Conservation (phyloP, 495 filamentous ascomycete genomes). For the Thermochaetoides thermophila region DNA sequence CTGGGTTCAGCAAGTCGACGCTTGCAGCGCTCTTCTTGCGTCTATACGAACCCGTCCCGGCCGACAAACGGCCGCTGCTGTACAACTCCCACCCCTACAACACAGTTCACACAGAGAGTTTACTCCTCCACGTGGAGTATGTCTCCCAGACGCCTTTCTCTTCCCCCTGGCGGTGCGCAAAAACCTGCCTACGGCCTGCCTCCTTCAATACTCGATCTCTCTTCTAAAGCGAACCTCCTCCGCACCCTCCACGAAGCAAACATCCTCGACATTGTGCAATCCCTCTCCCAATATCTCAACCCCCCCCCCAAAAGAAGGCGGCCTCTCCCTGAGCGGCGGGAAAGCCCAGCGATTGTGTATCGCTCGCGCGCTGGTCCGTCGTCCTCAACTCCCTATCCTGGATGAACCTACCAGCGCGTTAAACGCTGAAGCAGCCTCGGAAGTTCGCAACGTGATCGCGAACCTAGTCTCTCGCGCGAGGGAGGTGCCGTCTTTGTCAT, state of each 20-base stretch:
- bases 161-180: constrained; percentile 56
- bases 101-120: constrained; percentile 40
- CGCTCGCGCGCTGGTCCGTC: constrained; percentile 59
- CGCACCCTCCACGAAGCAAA: constrained; percentile 51
- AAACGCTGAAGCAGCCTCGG: constrained; percentile 53
- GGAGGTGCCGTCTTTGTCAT: no score
- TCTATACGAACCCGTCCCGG: constrained; percentile 15
- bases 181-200: constrained; percentile 74
- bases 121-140: constrained; percentile 56
- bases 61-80: constrained; percentile 29
- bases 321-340: constrained; percentile 60
- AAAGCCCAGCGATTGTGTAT: constrained; percentile 76
- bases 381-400: constrained; percentile 57
- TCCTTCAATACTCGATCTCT: constrained; percentile 19
- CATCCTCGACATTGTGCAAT: no score
- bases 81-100: constrained; percentile 41
- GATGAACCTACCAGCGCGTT: constrained; percentile 81
- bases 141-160: constrained; percentile 67
- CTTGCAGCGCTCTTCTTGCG: constrained; percentile 56
- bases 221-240: constrained; percentile 31
- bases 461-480: no score
- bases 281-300: no score
- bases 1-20: constrained; percentile 83
- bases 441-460: constrained; percentile 50
- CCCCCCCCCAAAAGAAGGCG: constrained; percentile 78